Base-by-base conservation (phyloP, 2,329 filamentous ascomycete species). In the Penicillium sp. region DNA sequence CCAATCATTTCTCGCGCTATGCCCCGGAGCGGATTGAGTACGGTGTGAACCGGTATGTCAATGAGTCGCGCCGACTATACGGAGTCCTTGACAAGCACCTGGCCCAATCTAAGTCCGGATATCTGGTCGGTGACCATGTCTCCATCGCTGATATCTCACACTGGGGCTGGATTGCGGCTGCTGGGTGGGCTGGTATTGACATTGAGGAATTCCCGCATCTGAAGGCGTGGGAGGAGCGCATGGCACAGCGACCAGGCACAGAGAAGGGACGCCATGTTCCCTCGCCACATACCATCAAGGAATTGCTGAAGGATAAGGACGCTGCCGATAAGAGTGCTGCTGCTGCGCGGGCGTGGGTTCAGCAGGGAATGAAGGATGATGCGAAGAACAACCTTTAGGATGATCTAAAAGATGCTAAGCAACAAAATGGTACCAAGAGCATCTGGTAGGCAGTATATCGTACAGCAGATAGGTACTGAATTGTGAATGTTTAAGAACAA, bases 11-110 rank as follows among this genome's bases (percentile, higher is more conserved):
- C 75, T 79, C 78, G 44, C 84, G 90, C 52, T 95, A 96, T 67
- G 91, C 91, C 1, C 89, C 90, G 0, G 88, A 92, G 70, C 86
- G 83, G 71, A 93, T 96, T 65, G 80, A 87, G 67, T 96, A 96
- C 70, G 91, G 88, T 58, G 85, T 95, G 51, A 85, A 90, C 67
- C 84, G 92, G 44, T 96, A 96, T 76, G 78, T 81, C 68, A 94
- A 91, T 69, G 92, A 96, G 77, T 91, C 89, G 0, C 82, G 87
- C n/a, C 86, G 92, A 2, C 80, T 96, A 1, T 96, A 94, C 76
- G 80, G 85, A 48, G 87, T 91, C 18, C 77, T 96, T 55, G 87
- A 96, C 67, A 84, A 82, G 44, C 86, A 92, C 51, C 83, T 96
- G 5, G 67, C 73, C 7, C 69, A 72, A 11, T 79, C 75, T 36